Percentiles rank a stretch among this genome's conserved stretches.
Evolutionary conservation across 2,329 filamentous ascomycete genomes (phyloP).

Genomic region (Madurella fahalii): DNA sequence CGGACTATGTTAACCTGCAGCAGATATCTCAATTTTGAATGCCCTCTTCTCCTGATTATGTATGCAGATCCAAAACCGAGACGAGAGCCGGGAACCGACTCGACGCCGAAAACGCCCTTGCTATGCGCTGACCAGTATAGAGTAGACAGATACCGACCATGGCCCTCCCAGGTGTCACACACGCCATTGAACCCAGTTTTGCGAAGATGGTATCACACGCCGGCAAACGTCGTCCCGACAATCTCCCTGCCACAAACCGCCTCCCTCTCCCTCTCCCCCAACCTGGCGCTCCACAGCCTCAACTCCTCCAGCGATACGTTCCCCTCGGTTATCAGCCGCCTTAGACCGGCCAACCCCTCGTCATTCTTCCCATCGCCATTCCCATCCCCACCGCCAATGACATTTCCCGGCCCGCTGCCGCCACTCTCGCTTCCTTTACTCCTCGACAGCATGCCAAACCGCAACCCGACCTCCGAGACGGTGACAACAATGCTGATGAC

Average conservation of each 20-base stretch:
- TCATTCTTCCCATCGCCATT: constrained; percentile 17
- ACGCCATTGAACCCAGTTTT: background rate
- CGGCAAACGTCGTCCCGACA: constrained; percentile 30
- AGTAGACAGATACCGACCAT: background rate
- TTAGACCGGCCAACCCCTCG: constrained; percentile 15
- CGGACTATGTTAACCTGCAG: too few species aligned
- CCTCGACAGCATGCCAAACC: constrained; percentile 69
- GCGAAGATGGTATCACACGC: constrained; percentile 16
- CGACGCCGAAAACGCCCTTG: background rate
- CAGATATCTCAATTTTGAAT: background rate
- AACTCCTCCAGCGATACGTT: constrained; percentile 31
- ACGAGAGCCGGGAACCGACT: background rate
- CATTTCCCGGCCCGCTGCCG: constrained; percentile 13
- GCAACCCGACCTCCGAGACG: constrained; percentile 78
- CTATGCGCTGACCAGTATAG: background rate
- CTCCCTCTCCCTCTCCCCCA: constrained; percentile 27
- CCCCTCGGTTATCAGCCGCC: constrained; percentile 19
- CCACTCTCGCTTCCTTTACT: constrained; percentile 29
- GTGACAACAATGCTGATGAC: constrained; percentile 87
- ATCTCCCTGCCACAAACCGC: constrained; percentile 28
- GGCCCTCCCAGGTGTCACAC: too few species aligned
- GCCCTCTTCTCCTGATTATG: background rate
- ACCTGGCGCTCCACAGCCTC: constrained; percentile 23
- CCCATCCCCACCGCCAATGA: constrained; percentile 20
- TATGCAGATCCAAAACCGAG: background rate